Percentiles rank a stretch among this genome's conserved stretches.
Conservation (phyloP, 768 basidiomycete species). For the Lyophyllum shimeji region DNA sequence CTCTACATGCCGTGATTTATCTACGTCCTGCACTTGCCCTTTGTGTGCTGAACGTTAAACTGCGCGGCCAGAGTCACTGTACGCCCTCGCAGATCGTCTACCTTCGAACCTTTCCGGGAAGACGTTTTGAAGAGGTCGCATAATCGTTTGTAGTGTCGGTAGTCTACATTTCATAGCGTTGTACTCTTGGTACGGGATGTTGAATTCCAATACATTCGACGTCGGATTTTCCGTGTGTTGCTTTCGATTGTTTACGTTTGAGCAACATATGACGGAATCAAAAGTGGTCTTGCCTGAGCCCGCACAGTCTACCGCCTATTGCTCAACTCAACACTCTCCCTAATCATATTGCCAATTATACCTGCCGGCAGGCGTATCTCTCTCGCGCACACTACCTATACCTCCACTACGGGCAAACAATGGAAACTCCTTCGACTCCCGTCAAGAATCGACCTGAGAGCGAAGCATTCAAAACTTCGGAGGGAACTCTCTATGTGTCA, state of each 20-base stretch:
- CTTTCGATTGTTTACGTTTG: neutral
- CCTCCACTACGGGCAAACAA: neutral
- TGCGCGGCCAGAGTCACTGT: slow-evolving; percentile 52
- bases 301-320: too few species aligned
- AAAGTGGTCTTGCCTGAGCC: too few species aligned
- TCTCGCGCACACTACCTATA: neutral
- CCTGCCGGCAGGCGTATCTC: neutral
- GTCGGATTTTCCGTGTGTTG: too few species aligned
- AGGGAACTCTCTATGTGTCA: slow-evolving; percentile 72
- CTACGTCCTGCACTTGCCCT: slow-evolving; percentile 51
- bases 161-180: neutral
- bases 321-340: too few species aligned
- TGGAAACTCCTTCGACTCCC: neutral
- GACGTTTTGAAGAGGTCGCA: slow-evolving; percentile 52
- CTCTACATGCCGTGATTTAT: slow-evolving; percentile 51
- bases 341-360: too few species aligned
- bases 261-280: slow-evolving; percentile 1
- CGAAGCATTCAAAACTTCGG: slow-evolving; percentile 51
- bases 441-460: slow-evolving; percentile 29
- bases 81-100: slow-evolving; percentile 58
- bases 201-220: too few species aligned
- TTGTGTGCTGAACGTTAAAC: slow-evolving; percentile 67
- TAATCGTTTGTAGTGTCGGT: slow-evolving; percentile 20
- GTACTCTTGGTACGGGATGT: neutral
- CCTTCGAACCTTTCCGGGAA: slow-evolving; percentile 35